Evolutionary conservation across 2,329 filamentous ascomycete genomes (phyloP).

Genomic region (Apiospora rasikravindrae): DNA sequence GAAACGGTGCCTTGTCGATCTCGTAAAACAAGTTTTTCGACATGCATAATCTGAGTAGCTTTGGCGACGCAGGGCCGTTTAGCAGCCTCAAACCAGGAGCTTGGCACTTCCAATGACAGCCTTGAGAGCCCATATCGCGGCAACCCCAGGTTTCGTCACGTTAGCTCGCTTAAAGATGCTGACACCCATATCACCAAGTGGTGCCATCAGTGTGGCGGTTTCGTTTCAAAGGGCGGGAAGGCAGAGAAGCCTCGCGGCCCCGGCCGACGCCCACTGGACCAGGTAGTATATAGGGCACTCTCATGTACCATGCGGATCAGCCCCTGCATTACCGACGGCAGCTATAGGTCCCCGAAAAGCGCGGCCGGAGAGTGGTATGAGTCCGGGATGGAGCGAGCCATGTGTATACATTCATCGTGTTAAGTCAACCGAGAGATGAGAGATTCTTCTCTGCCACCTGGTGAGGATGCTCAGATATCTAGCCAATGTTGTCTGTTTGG

Average conservation of each 20-base stretch:
- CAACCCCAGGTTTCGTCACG: constrained; percentile 11
- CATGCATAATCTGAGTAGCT: constrained; percentile 4
- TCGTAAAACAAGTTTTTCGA: not conserved
- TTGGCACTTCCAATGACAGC: constrained; percentile 11
- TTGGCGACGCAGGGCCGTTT: constrained; percentile 1
- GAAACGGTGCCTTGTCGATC: constrained; percentile 4
- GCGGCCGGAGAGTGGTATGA: not conserved
- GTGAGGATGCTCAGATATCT: not conserved
- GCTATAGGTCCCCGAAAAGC: not conserved
- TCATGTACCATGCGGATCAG: not conserved
- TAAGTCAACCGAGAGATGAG: not conserved
- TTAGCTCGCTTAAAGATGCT: constrained; percentile 3
- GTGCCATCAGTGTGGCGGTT: not conserved
- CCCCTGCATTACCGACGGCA: constrained; percentile 5
- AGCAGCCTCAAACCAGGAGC: constrained; percentile 3
- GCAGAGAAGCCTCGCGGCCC: constrained; percentile 6
- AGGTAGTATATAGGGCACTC: not conserved
- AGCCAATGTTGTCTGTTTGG: not conserved
- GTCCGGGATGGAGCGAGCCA: not conserved
- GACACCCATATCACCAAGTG: not conserved
- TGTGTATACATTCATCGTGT: not conserved
- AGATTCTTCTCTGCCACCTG: not conserved
- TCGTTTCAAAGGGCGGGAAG: constrained; percentile 5
- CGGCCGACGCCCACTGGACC: not conserved
- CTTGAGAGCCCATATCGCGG: constrained; percentile 2